Evolutionary conservation across 371 early-diverging fungal genomes (phyloP).

Genomic region (Rhizopus microsporus): DNA sequence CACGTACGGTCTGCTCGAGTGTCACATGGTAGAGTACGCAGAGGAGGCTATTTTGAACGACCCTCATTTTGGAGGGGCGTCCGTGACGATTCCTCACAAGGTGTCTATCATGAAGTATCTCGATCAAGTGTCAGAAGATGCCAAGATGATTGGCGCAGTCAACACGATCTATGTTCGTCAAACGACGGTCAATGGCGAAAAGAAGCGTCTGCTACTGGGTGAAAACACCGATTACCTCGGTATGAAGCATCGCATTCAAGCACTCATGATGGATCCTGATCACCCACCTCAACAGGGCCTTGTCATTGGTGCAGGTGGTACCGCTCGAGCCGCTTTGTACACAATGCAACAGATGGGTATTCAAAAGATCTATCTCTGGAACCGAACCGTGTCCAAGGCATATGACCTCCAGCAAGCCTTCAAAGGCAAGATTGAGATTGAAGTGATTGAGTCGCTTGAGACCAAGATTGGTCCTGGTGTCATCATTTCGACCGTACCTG

Average conservation of each 20-base stretch:
- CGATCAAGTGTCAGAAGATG: constrained; percentile 72
- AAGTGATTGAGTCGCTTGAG: constrained; percentile 44
- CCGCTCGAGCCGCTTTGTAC: constrained; percentile 90
- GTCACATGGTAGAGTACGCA: constrained; percentile 65
- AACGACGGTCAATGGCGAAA: constrained; percentile 36
- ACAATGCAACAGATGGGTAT: constrained; percentile 80
- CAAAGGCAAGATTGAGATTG: constrained; percentile 47
- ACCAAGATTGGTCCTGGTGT: constrained; percentile 43
- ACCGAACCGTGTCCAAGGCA: constrained; percentile 83
- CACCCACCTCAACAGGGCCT: constrained; percentile 56
- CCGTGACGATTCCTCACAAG: constrained; percentile 96
- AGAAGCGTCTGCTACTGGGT: constrained; percentile 65
- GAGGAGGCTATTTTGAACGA: constrained; percentile 56
- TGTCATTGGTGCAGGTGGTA: constrained; percentile 97
- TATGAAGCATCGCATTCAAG: constrained; percentile 69
- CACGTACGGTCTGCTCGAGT: constrained; percentile 74
- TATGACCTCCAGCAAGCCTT: constrained; percentile 71
- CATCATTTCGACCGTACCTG: constrained; percentile 85
- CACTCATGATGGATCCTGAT: constrained; percentile 46
- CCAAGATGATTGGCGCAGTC: constrained; percentile 88
- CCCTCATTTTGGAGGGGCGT: constrained; percentile 90
- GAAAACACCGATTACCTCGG: constrained; percentile 97
- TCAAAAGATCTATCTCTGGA: constrained; percentile 75
- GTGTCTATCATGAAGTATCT: constrained; percentile 76
- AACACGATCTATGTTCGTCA: constrained; percentile 78